Base-by-base conservation (phyloP, 208 protist species). In the Leishmania guyanensis region DNA sequence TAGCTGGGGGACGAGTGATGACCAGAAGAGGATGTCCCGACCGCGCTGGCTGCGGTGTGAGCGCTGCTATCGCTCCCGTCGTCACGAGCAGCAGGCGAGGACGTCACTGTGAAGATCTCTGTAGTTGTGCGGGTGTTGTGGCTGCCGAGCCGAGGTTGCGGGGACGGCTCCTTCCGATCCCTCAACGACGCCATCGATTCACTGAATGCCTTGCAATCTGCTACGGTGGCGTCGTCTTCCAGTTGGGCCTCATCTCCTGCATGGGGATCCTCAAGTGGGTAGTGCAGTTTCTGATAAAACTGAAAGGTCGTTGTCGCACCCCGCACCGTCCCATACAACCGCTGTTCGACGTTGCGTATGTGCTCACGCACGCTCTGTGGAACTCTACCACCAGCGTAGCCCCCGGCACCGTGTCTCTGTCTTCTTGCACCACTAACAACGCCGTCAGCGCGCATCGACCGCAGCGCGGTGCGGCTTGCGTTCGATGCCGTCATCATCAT, bases 281-380 rank as follows among this genome's bases (percentile, higher is more conserved):
- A 94, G 81, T 86, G 83, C 29, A 97, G 79, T 58, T 83, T 86
- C 74, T 95, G 93, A 54, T 87, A 91, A 73, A 93, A 91, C 53
- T 82, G 85, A 82, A 94, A 97, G 1, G 70, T 80, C 5, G 84
- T 88, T 64, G 86, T 88, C 33, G 82, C 81, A 54, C 82, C 65
- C 10, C 76, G 75, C 17, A 94, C 81, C 2, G 91, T 94, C 72
- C 90, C 84, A 84, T 94, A 92, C 1, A 96, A 75, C 4, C 81
- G 78, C 68, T 83, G 75, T 70, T 92, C 87, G 20, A 85, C 80
- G 26, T 56, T 83, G 29, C 79, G 80, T 26, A 91, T 84, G 75
- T 84, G 79, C 68, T 89, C 77, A 0, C 76, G 76, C n/a, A 89
- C 77, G 22, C 72, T 77, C 33, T 82, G 70, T 53, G 70, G 54